Conservation (phyloP, 2,329 filamentous ascomycete genomes). For the Graphilbum sp. region DNA sequence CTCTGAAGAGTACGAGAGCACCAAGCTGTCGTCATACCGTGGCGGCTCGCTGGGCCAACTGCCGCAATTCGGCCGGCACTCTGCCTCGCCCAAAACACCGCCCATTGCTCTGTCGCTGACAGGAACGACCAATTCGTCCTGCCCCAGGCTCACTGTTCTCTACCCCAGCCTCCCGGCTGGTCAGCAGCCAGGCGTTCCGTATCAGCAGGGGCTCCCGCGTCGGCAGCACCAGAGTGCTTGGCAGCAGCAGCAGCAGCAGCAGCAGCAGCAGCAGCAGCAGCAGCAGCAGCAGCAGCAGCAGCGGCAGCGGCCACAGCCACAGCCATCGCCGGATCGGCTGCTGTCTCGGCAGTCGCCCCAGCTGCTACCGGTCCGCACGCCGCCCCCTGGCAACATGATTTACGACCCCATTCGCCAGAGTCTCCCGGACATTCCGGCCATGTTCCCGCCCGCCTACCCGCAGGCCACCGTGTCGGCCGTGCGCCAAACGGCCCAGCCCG, state of each 20-base stretch:
- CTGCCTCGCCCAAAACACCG: conserved; percentile 31
- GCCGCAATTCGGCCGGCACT: conserved; percentile 25
- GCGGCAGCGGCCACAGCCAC: conserved; percentile 1
- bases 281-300: not conserved
- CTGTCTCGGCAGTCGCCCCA: conserved; percentile 12
- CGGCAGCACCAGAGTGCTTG: no score
- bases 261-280: not conserved
- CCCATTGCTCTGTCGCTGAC: conserved; percentile 75
- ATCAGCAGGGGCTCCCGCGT: no score
- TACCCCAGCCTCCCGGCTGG: conserved; percentile 39
- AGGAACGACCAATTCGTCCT: conserved; percentile 72
- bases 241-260: conserved; percentile 1
- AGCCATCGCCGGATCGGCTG: no score
- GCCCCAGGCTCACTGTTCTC: conserved; percentile 66
- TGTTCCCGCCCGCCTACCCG: conserved; percentile 32
- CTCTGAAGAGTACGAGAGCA: conserved; percentile 61
- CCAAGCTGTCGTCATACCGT: conserved; percentile 30
- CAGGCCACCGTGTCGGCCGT: conserved; percentile 32
- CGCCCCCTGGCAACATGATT: conserved; percentile 41
- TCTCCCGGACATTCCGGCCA: conserved; percentile 28
- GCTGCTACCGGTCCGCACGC: conserved; percentile 24
- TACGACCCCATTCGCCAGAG: conserved; percentile 44
- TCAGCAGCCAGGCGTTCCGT: no score
- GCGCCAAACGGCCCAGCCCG: conserved; percentile 22
- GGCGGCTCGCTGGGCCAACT: conserved; percentile 27